Evolutionary conservation across 768 basidiomycete species (phyloP).

Genomic region (Pleurotus cornucopiae): DNA sequence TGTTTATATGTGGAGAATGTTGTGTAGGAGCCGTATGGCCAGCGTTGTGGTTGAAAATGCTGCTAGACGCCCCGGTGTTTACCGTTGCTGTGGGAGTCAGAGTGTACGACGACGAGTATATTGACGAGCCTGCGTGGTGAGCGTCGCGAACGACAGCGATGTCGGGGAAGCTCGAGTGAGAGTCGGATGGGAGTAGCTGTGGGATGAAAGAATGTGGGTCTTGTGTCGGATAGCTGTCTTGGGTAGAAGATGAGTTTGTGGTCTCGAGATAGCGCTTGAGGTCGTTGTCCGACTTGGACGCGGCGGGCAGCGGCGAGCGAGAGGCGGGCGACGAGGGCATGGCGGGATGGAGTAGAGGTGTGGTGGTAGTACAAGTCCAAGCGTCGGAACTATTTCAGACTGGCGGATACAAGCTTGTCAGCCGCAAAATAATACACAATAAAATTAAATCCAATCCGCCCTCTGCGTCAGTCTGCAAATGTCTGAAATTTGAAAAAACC

Average conservation of each 20-base stretch:
- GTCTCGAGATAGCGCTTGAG: constrained; percentile 7
- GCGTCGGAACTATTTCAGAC: constrained; percentile 3
- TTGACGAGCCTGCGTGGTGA: neutral
- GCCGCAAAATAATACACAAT: constrained; percentile 1
- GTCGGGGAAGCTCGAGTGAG: neutral
- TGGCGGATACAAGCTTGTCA: neutral
- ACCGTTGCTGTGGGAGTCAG: neutral
- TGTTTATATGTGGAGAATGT: too few relatives aligned
- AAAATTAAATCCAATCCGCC: neutral
- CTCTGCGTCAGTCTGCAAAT: too few relatives aligned
- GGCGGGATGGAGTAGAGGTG: neutral
- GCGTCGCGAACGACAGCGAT: neutral
- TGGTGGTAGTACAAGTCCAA: neutral
- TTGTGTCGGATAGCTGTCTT: neutral
- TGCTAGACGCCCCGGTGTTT: neutral
- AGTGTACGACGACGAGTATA: neutral
- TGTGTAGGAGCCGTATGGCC: neutral
- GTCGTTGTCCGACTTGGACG: neutral
- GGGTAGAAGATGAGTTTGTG: neutral
- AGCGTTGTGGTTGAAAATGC: neutral
- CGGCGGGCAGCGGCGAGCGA: neutral
- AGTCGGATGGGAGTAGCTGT: neutral
- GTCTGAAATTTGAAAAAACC: neutral
- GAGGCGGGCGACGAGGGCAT: neutral
- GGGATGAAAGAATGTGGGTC: neutral